These are phyloP conservation scores for Sporisorium sorghi DNA, from an alignment of 1,284 basidiomycete genomes.

Conservation along the genomic window DNA sequence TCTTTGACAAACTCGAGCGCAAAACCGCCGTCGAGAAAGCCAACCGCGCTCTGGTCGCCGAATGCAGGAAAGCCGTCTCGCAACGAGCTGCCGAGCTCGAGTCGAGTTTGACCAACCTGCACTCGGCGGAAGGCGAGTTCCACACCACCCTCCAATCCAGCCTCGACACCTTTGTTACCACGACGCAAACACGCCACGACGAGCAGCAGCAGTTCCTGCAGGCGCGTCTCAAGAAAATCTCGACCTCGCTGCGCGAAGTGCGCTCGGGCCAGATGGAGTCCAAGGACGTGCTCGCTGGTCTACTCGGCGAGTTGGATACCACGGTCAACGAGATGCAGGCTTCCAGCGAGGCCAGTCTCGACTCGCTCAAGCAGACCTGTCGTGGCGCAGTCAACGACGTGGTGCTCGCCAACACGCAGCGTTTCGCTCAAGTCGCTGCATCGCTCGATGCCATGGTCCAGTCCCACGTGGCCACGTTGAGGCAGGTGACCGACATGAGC, in stretches of 20 bases:
- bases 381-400: slow-evolving; percentile 69
- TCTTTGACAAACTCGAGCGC: slow-evolving; percentile 86
- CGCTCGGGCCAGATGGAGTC: slow-evolving; percentile 64
- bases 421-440: slow-evolving; percentile 57
- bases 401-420: slow-evolving; percentile 28
- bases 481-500: slow-evolving; percentile 75
- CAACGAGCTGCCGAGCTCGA: slow-evolving; percentile 74
- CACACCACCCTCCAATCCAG: slow-evolving; percentile 72
- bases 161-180: slow-evolving; percentile 61
- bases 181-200: slow-evolving; percentile 75
- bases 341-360: slow-evolving; percentile 73
- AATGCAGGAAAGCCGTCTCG: slow-evolving; percentile 76
- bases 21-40: slow-evolving; percentile 77
- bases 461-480: slow-evolving; percentile 76
- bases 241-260: slow-evolving; percentile 30
- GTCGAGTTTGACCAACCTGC: slow-evolving; percentile 76
- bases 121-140: slow-evolving; percentile 74
- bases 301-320: slow-evolving; percentile 76
- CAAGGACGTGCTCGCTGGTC: slow-evolving; percentile 73
- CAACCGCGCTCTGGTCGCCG: slow-evolving; percentile 77
- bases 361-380: slow-evolving; percentile 68
- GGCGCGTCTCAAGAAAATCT: slow-evolving; percentile 31
- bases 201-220: slow-evolving; percentile 73
- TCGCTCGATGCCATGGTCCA: slow-evolving; percentile 68
- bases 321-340: slow-evolving; percentile 75